These are phyloP conservation scores for Plectranthus barbatus DNA, from an alignment of 257 asterid genomes.

Conservation along the genomic window DNA sequence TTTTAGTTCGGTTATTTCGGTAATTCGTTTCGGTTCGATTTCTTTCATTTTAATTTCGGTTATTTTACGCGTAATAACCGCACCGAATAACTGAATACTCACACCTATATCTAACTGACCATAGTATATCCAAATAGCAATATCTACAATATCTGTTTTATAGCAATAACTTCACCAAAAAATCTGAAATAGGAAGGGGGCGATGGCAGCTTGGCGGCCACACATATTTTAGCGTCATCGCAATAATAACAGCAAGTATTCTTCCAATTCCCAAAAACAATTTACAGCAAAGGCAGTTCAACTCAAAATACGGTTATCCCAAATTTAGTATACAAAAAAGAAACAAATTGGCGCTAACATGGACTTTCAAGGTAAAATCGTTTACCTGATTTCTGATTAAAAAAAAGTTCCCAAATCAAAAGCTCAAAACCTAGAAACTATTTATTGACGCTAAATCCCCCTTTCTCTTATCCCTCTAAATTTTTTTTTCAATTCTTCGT, in stretches of 20 bases:
- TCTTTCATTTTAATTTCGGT: too few relatives aligned
- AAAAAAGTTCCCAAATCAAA: too few relatives aligned
- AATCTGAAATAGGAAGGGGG: background rate
- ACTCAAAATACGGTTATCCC: constrained; percentile 38
- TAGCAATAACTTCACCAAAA: too few relatives aligned
- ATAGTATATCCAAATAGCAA: too few relatives aligned
- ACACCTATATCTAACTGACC: too few relatives aligned
- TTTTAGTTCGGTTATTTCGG: too few relatives aligned
- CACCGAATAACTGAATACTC: too few relatives aligned
- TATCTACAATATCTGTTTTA: too few relatives aligned
- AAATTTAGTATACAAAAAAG: constrained; percentile 12
- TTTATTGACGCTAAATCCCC: background rate
- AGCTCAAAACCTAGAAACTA: background rate
- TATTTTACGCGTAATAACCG: too few relatives aligned
- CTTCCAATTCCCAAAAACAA: background rate
- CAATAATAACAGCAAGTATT: background rate
- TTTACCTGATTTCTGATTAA: too few relatives aligned
- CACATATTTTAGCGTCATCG: background rate
- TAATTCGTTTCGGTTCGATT: too few relatives aligned
- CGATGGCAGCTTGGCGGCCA: background rate
- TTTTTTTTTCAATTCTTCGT: background rate
- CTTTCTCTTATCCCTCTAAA: background rate
- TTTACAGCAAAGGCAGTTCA: constrained; percentile 7
- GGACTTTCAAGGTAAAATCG: constrained; percentile 46
- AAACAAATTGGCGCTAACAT: constrained; percentile 32